phyloP scores from a whole-genome alignment of 139 green algal species.

The Chlorella vulgaris region DNA sequence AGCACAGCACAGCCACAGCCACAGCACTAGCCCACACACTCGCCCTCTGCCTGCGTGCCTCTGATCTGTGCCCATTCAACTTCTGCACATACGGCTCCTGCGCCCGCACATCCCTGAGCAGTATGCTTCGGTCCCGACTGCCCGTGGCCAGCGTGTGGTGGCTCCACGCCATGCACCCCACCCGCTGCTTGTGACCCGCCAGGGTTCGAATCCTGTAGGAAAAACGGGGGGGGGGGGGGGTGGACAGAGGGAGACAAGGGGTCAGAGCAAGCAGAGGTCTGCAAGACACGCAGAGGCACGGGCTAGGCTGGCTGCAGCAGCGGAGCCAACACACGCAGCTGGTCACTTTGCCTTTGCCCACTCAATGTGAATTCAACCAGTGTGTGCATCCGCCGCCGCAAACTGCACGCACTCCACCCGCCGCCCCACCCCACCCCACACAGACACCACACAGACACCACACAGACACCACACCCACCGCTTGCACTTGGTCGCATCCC shows the following conservation, averaged over 20 bases:
- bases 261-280: too few relatives aligned
- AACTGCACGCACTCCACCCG: too few relatives aligned
- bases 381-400: too few relatives aligned
- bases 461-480: constrained; percentile 25
- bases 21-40: not conserved
- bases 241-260: not conserved
- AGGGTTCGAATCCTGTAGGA: constrained; percentile 73
- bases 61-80: constrained; percentile 82
- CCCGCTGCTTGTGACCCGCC: constrained; percentile 77
- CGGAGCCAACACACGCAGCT: too few relatives aligned
- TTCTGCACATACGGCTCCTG: constrained; percentile 70
- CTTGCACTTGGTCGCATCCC: constrained; percentile 77
- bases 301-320: too few relatives aligned
- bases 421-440: not conserved
- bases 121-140: constrained; percentile 87
- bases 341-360: too few relatives aligned
- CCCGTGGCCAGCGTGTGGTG: constrained; percentile 83
- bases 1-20: not conserved
- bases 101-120: constrained; percentile 88
- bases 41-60: constrained; percentile 69
- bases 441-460: not conserved
- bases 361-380: too few relatives aligned
- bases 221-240: not conserved
- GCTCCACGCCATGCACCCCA: constrained; percentile 90
- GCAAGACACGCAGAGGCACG: too few relatives aligned